A percentile compares a stretch with the other conserved stretches of the same genome.
phyloP scores from a whole-genome alignment of 805 yeast genomes.

The Wickerhamomyces kurtzmanii region DNA sequence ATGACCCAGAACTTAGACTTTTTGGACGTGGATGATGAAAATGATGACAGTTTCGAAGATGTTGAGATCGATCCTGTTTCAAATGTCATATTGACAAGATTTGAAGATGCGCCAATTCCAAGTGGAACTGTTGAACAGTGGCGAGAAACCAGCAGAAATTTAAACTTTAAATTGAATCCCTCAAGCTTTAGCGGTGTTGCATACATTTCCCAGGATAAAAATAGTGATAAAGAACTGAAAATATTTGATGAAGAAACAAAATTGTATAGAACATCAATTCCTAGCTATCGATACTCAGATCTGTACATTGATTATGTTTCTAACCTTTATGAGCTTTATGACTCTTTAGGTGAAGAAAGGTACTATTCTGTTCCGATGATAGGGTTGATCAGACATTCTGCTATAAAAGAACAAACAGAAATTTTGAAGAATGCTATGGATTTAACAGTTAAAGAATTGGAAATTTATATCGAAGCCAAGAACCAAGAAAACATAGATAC shows the following conservation, averaged over 20 bases:
- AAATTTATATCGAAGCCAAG: conserved; percentile 19
- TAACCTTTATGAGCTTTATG: conserved; percentile 41
- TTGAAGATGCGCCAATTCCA: conserved; percentile 25
- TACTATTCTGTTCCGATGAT: conserved; percentile 28
- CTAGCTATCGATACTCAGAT: conserved; percentile 28
- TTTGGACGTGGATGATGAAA: conserved; percentile 4
- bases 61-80: conserved; percentile 17
- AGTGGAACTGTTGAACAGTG: conserved; percentile 20
- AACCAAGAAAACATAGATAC: conserved; percentile 11
- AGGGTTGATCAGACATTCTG: conserved; percentile 24
- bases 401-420: conserved; percentile 23
- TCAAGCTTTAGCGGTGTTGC: conserved; percentile 28
- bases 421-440: conserved; percentile 25
- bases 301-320: conserved; percentile 38
- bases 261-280: conserved; percentile 27
- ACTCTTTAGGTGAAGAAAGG: conserved; percentile 34
- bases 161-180: conserved; percentile 38
- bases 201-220: conserved; percentile 22
- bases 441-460: conserved; percentile 22
- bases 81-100: conserved; percentile 17
- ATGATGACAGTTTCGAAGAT: conserved; percentile 10
- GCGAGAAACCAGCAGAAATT: conserved; percentile 23
- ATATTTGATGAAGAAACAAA: conserved; percentile 29
- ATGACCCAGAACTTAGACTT: conserved; percentile 2
- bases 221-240: conserved; percentile 14